Evolutionary conservation across 2,329 filamentous ascomycete species (phyloP), one percentile per base, ranked within the genome.

Genomic region (Emmonsia crescens): DNA sequence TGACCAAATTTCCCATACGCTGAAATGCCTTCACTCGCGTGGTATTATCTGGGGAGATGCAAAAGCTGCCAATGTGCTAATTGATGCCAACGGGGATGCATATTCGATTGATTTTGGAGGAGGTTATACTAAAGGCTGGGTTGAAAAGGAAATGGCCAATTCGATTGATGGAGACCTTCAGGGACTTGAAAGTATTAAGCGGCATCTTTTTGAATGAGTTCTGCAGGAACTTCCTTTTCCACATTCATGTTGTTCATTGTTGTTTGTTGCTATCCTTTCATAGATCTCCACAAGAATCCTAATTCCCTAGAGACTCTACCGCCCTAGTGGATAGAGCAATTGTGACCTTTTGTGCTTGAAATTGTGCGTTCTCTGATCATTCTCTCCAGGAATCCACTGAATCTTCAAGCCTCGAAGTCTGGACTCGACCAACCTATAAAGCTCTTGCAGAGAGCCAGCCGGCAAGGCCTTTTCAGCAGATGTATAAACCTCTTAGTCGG

Each of bases 61-160:
- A 48, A 70, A 70, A 62, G 61, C 68, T 16, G 67, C 64, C 16
- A 72, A 72, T 65, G 60, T 71, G 29, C 60, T 72, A 31, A 64
- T 72, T 59, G 70, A 71, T 57, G 55, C 57, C 31, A 52, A 69
- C 21, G 61, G 61, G 1, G 59, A 69, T 63, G 48, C 62, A 38
- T 71, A 67, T 63, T 56, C 72, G 10, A 66, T 70, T 59, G 69
- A 73, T 66, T 71, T 72, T 62, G 68, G 67, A 36, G 69, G 68
- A 38, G 68, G 64, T 58, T 71, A 61, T 56, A 71, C 66, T n/a
- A n/a, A 63, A 36, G 64, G 65, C 31, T 71, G 68, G 66, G 65
- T 71, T 48, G 65, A 68, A 42, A 59, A 64, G 58, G 65, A 69
- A 33, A 60, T 65, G 42, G 48, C 56, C 2, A 64, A 71, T 46